These are phyloP conservation scores for Pythium diclinum DNA, from an alignment of 352 stramenopile species.

Conservation along the genomic window DNA sequence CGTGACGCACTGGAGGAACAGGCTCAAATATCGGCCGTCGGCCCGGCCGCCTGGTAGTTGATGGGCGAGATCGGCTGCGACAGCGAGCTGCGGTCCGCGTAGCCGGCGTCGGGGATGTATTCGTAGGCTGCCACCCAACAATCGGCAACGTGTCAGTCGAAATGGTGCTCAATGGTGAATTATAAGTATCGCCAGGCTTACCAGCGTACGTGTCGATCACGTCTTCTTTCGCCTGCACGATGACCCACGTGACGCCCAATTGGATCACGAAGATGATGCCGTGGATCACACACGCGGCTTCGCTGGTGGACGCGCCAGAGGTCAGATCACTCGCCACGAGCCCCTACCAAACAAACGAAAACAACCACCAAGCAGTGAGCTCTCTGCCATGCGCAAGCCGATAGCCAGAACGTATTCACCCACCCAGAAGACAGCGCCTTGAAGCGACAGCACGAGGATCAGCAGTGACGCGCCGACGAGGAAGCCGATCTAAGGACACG, in stretches of 20 bases:
- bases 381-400: not conserved
- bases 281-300: slow-evolving; percentile 50
- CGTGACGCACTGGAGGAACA: not conserved
- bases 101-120: slow-evolving; percentile 70
- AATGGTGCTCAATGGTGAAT: too few relatives aligned
- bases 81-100: slow-evolving; percentile 39
- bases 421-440: slow-evolving; percentile 73
- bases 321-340: slow-evolving; percentile 25
- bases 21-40: slow-evolving; percentile 59
- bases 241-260: slow-evolving; percentile 48
- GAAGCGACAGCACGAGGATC: slow-evolving; percentile 64
- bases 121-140: slow-evolving; percentile 52
- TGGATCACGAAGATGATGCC: slow-evolving; percentile 60
- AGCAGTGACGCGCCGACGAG: slow-evolving; percentile 64
- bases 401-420: not conserved
- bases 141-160: not conserved
- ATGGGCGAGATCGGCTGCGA: slow-evolving; percentile 47
- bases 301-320: slow-evolving; percentile 34
- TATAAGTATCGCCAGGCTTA: slow-evolving; percentile 20
- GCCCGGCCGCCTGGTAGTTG: slow-evolving; percentile 55
- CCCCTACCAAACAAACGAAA: not conserved
- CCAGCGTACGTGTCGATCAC: slow-evolving; percentile 84
- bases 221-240: slow-evolving; percentile 78
- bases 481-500: slow-evolving; percentile 54
- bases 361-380: not conserved